These are phyloP conservation scores for Imleria badia DNA, from an alignment of 768 basidiomycete genomes.

Conservation along the genomic window DNA sequence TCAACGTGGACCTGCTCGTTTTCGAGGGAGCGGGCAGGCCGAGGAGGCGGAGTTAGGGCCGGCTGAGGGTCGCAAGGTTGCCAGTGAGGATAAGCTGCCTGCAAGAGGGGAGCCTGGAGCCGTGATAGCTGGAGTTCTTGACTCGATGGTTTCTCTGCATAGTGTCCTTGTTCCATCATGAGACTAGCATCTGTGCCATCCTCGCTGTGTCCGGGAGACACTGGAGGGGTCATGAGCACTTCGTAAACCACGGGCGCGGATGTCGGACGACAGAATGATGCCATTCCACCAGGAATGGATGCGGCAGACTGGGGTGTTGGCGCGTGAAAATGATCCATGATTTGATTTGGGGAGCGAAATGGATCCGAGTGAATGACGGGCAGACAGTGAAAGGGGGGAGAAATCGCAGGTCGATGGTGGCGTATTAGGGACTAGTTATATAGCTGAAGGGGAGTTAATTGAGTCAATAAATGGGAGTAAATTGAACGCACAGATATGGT, in stretches of 20 bases:
- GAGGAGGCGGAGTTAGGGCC: constrained; percentile 30
- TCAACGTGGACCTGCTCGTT: constrained; percentile 68
- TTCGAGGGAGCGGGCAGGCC: constrained; percentile 58
- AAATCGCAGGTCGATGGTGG: not conserved
- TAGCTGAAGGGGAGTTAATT: constrained; percentile 2
- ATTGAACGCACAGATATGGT: constrained; percentile 13
- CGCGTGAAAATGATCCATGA: constrained; percentile 27
- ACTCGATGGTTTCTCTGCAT: constrained; percentile 9
- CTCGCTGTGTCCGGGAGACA: constrained; percentile 58
- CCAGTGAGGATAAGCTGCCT: constrained; percentile 13
- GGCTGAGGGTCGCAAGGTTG: constrained; percentile 1
- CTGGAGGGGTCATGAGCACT: constrained; percentile 70
- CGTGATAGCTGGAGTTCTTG: constrained; percentile 10
- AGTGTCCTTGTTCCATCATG: constrained; percentile 10
- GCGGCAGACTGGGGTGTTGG: constrained; percentile 20
- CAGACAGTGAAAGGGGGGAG: not conserved
- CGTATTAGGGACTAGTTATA: constrained; percentile 7
- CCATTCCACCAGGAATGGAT: constrained; percentile 12
- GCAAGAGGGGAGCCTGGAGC: constrained; percentile 1
- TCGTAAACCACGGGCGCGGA: constrained; percentile 47
- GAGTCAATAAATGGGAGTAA: not conserved
- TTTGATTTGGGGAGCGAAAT: constrained; percentile 3
- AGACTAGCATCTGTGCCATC: constrained; percentile 26
- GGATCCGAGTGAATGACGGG: not conserved
- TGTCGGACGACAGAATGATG: constrained; percentile 34